Evolutionary conservation across 192 early-diverging fungal genomes (phyloP), one percentile per base, ranked within the genome.

Genomic region (Chytriomyces hyalinus): DNA sequence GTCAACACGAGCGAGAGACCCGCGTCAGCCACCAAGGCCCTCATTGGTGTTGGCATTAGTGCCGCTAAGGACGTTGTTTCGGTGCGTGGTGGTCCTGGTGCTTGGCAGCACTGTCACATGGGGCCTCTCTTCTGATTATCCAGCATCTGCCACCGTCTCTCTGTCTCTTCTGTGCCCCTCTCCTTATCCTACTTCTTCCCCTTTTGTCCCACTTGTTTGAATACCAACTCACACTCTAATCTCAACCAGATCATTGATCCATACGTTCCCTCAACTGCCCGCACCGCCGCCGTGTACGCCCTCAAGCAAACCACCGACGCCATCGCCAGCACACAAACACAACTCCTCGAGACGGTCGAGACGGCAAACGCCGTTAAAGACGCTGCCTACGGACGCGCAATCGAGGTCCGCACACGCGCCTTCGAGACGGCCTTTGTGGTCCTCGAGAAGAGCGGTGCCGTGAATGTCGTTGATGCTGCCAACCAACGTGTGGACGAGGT

Each of bases 181-280:
- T 57, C 3, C 2, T 57, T 20, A 20, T 57, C 53, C 36, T 57
- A 13, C 53, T 4, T 57, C 3, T 2, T 20, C 2, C 5, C 53
- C 53, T 20, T 20, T 57, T 57, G 15, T 57, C 53, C 53, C 5
- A 3, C 53, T 20, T 20, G 20, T 57, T 13, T 2, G 53, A 57
- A 5, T 57, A 4, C 13, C 5, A 13, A n/a, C 53, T 20, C 53
- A 57, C 13, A 57, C 53, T n/a, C 53, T n/a, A 57, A 57, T 57
- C 53, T 20, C 11, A 1, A 13, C 11, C 53, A 74, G 72, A 74
- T 74, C 59, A 17, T 74, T 17, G 72, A 74, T 48, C 72, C 72
- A 22, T 74, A 74, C 72, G 26, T 74, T 9, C 72, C 72, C 43
- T 5, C 66, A 13, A 15, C 17, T 3, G 72, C 72, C 20, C n/a